Conservation (phyloP, 2,329 filamentous ascomycete genomes). For the Apiospora saccharicola region DNA sequence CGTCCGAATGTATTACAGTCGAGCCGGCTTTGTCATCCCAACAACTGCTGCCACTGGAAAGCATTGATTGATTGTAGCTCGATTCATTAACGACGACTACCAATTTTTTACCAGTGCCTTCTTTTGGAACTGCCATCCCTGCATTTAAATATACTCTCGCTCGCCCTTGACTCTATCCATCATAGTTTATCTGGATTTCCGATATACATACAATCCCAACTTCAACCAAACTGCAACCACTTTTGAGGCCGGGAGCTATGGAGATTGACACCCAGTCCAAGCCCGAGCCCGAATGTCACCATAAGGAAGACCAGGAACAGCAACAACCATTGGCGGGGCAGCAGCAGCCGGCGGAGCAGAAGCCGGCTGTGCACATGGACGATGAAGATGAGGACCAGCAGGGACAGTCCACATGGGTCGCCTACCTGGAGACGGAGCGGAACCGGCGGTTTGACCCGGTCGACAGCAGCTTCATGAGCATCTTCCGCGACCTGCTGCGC, state of each 20-base stretch:
- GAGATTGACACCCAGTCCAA: constrained; percentile 10
- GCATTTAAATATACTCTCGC: neutral
- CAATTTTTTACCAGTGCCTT: neutral
- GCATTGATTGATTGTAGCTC: neutral
- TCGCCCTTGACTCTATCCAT: neutral
- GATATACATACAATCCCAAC: constrained; percentile 3
- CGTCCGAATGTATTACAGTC: constrained; percentile 1
- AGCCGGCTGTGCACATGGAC: neutral
- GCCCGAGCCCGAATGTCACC: constrained; percentile 12
- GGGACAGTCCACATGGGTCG: neutral
- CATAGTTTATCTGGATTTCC: neutral
- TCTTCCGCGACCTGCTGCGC: constrained; percentile 23
- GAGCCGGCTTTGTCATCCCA: constrained; percentile 14
- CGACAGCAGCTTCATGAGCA: constrained; percentile 13
- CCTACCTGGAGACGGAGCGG: constrained; percentile 24
- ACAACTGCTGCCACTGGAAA: neutral
- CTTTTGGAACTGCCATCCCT: neutral
- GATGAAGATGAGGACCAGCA: neutral
- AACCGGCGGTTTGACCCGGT: constrained; percentile 22
- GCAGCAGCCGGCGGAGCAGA: neutral
- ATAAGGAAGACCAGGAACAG: neutral
- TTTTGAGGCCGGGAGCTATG: neutral
- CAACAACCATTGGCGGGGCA: neutral
- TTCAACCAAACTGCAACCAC: neutral
- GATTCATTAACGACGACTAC: neutral